Conservation (phyloP, 305 asterid species). For the Solanum hybrid region DNA sequence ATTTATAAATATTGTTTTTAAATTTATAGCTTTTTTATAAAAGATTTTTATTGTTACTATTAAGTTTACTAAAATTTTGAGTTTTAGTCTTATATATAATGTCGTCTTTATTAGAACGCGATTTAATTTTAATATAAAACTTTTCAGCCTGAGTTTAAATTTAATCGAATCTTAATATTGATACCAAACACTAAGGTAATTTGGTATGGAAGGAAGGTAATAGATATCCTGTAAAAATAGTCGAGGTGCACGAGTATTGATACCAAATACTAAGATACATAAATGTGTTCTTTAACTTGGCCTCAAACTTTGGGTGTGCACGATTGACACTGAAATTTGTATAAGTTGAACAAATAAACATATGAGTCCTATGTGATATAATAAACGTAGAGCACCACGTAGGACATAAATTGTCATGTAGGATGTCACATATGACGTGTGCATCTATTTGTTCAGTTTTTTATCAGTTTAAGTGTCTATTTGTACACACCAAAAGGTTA, state of each 20-base stretch:
- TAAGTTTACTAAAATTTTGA: not conserved
- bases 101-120: not conserved
- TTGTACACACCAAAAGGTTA: not conserved
- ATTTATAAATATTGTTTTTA: not conserved
- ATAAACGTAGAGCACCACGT: accelerated
- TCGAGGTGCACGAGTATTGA: not conserved
- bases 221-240: not conserved
- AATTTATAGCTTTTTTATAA: not conserved
- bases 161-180: not conserved
- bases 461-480: no score
- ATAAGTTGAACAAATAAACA: not conserved
- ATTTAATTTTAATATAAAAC: not conserved
- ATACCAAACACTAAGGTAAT: not conserved
- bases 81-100: not conserved
- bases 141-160: not conserved
- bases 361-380: no score
- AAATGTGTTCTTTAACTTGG: no score
- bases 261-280: no score
- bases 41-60: not conserved
- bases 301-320: not conserved
- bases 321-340: no score
- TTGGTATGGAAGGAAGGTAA: not conserved
- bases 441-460: no score
- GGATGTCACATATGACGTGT: not conserved
- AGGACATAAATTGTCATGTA: not conserved